These are phyloP conservation scores for Conticribra guillardii DNA, from an alignment of 108 stramenopile species.

Conservation along the genomic window DNA sequence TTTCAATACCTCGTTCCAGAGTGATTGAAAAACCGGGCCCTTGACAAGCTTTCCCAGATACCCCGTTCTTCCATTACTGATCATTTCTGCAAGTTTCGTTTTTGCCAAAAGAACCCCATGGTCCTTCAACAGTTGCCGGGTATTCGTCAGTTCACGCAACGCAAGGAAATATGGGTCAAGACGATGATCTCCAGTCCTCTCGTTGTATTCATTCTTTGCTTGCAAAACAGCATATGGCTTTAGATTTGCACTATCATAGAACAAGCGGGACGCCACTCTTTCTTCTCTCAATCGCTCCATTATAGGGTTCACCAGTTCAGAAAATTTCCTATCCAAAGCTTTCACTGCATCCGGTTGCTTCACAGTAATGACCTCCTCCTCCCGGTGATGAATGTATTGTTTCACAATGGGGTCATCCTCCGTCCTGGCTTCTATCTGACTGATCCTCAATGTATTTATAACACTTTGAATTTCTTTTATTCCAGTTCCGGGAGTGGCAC, in stretches of 20 bases:
- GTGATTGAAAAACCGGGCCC: slow-evolving; percentile 45
- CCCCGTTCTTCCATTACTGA: slow-evolving; percentile 23
- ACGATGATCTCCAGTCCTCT: slow-evolving; percentile 44
- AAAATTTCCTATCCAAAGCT: slow-evolving; percentile 55
- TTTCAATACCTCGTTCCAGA: slow-evolving; percentile 42
- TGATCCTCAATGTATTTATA: slow-evolving; percentile 65
- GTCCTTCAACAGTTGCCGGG: slow-evolving; percentile 51
- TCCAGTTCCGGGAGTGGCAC: slow-evolving; percentile 95
- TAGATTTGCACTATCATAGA: slow-evolving; percentile 49
- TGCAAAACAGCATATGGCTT: slow-evolving; percentile 51
- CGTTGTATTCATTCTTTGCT: slow-evolving; percentile 47
- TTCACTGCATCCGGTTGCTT: slow-evolving; percentile 45
- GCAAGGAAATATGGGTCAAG: slow-evolving; percentile 48
- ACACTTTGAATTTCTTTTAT: slow-evolving; percentile 86
- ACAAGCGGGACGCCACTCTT: slow-evolving; percentile 33
- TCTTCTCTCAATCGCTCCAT: slow-evolving; percentile 50
- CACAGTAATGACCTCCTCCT: slow-evolving; percentile 71
- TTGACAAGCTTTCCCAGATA: slow-evolving; percentile 42
- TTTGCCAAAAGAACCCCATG: slow-evolving; percentile 62
- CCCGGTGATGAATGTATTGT: slow-evolving; percentile 78
- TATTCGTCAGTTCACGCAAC: slow-evolving; percentile 50
- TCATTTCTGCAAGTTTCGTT: slow-evolving; percentile 42
- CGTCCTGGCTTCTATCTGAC: slow-evolving; percentile 78
- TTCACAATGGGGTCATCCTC: slow-evolving; percentile 85
- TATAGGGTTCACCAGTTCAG: slow-evolving; percentile 58